Percentiles rank a stretch among this genome's conserved stretches.
These are phyloP conservation scores for Durusdinium trenchii DNA, from an alignment of 73 alveolate genomes.

Conservation along the genomic window DNA sequence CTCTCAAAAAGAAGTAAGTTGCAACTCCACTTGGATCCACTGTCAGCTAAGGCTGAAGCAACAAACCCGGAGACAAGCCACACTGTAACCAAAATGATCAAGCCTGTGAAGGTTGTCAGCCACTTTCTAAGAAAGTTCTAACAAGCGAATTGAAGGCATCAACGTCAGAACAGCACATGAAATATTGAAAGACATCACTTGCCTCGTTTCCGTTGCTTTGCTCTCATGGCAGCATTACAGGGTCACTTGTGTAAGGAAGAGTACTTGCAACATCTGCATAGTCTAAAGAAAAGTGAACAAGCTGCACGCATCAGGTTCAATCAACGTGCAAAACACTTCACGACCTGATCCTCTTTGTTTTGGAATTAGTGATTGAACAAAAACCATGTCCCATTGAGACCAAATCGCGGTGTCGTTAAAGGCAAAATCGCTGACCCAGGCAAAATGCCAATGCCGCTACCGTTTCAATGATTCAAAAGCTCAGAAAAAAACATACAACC, in stretches of 20 bases:
- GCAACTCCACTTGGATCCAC: conserved; percentile 9
- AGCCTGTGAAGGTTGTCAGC: conserved; percentile 15
- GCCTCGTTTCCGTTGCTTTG: not conserved
- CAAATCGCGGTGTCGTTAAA: not conserved
- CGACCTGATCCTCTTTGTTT: not conserved
- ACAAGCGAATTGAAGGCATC: not conserved
- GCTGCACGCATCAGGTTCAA: not conserved
- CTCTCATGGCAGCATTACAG: conserved; percentile 28
- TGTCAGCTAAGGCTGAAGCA: not conserved
- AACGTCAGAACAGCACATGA: too few species aligned
- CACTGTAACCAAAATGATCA: not conserved
- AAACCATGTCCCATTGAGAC: not conserved
- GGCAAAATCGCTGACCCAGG: not conserved
- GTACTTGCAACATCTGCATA: not conserved
- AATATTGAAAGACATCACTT: not conserved
- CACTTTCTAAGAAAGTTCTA: too few species aligned
- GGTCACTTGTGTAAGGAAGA: not conserved
- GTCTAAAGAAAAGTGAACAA: not conserved
- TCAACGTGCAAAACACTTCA: not conserved
- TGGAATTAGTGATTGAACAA: not conserved
- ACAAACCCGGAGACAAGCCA: conserved; percentile 16
- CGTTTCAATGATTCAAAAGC: not conserved
- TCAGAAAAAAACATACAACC: not conserved
- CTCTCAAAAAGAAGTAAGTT: not conserved
- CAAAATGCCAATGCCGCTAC: not conserved